phyloP scores from a whole-genome alignment of 2,329 filamentous ascomycete species.

The Elsinoe perseae region DNA sequence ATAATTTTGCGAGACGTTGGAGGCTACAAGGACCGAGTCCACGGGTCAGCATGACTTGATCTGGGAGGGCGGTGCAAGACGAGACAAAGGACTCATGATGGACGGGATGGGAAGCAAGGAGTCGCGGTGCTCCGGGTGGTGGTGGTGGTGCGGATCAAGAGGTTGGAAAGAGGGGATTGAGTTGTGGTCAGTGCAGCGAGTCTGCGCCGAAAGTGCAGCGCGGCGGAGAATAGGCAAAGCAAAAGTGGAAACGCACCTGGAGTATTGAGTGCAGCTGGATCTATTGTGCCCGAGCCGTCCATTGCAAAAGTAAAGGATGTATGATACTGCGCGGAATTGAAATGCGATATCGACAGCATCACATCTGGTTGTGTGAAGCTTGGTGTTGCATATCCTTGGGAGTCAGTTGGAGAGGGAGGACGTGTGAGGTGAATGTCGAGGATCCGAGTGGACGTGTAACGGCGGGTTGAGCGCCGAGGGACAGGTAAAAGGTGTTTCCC shows the following conservation, averaged over 20 bases:
- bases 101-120: slow-evolving; percentile 11
- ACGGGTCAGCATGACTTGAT: slow-evolving; percentile 29
- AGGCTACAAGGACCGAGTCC: slow-evolving; percentile 29
- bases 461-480: slow-evolving; percentile 9
- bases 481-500: neutral
- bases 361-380: slow-evolving; percentile 22
- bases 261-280: slow-evolving; percentile 78
- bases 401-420: neutral
- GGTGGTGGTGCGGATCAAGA: slow-evolving; percentile 4
- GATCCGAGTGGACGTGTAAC: neutral
- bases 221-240: neutral
- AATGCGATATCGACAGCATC: slow-evolving; percentile 33
- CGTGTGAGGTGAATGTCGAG: neutral
- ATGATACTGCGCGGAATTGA: slow-evolving; percentile 25
- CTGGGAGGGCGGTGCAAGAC: neutral
- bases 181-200: slow-evolving; percentile 16
- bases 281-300: slow-evolving; percentile 81
- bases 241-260: slow-evolving; percentile 49
- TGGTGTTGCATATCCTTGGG: neutral
- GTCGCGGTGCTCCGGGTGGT: neutral
- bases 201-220: neutral
- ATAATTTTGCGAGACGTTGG: slow-evolving; percentile 39
- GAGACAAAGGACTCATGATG: slow-evolving; percentile 10
- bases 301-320: slow-evolving; percentile 31
- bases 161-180: slow-evolving; percentile 1